These are phyloP conservation scores for Hordeum vulgare DNA, from an alignment of 176 grass and related monocot species.

Conservation along the genomic window DNA sequence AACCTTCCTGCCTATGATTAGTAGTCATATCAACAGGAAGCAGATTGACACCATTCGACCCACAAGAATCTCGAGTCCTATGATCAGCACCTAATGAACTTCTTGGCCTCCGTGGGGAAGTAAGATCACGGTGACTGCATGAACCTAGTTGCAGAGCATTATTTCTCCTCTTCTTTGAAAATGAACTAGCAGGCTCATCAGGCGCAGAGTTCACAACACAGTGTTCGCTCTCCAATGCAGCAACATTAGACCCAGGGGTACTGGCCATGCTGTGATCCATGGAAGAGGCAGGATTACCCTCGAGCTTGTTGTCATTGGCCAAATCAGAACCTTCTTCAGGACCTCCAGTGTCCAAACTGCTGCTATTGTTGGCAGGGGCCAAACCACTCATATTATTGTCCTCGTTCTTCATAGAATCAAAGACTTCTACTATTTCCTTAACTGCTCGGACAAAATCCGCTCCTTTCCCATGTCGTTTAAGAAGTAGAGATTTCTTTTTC, in stretches of 20 bases:
- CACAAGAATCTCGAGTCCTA: constrained; percentile 21
- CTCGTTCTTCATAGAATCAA: constrained; percentile 73
- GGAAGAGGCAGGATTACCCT: constrained; percentile 13
- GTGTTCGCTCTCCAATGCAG: constrained; percentile 14
- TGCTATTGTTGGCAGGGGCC: constrained; percentile 12
- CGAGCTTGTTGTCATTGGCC: constrained; percentile 29
- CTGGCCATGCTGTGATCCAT: constrained; percentile 29
- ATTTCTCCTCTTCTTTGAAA: constrained; percentile 39
- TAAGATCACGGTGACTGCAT: constrained; percentile 10
- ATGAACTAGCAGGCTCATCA: constrained; percentile 44
- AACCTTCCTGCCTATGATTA: constrained; percentile 23
- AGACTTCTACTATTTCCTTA: constrained; percentile 86
- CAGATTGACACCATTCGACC: constrained; percentile 22
- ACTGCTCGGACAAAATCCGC: constrained; percentile 93
- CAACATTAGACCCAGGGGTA: constrained; percentile 19
- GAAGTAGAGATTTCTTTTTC: constrained; percentile 85
- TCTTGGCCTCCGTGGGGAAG: constrained; percentile 17
- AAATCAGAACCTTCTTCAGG: constrained; percentile 20
- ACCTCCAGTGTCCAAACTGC: constrained; percentile 30
- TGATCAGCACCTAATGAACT: constrained; percentile 43
- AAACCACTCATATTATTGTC: constrained; percentile 20
- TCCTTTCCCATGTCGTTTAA: constrained; percentile 81
- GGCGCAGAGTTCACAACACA: constrained; percentile 49
- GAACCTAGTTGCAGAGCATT: constrained; percentile 29
- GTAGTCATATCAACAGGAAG: constrained; percentile 33